These are phyloP conservation scores for Xylaria bambusicola DNA, from an alignment of 495 filamentous ascomycete species.

Conservation along the genomic window DNA sequence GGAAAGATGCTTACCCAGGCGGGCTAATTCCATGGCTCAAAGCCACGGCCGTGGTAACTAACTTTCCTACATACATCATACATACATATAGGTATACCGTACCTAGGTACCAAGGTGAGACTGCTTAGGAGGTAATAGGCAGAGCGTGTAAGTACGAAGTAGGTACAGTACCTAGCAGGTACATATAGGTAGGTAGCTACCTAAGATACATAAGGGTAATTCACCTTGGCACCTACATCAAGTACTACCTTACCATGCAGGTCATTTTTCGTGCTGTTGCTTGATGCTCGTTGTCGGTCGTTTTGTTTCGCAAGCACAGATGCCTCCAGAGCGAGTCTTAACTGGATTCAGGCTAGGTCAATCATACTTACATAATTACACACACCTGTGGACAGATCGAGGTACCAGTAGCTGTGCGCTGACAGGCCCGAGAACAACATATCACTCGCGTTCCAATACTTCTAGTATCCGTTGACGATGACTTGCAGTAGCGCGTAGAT, in stretches of 20 bases:
- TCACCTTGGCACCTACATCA: no score
- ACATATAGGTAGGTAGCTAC: no score
- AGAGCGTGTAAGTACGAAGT: no score
- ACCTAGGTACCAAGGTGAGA: no score
- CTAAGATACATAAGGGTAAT: no score
- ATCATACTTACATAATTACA: neutral
- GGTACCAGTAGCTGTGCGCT: no score
- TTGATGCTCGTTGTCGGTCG: neutral
- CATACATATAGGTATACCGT: neutral
- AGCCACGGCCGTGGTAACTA: neutral
- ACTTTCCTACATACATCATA: neutral
- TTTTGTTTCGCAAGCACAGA: neutral
- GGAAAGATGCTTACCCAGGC: neutral
- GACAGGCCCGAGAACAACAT: neutral
- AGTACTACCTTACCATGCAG: no score
- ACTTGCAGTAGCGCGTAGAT: conserved; percentile 19
- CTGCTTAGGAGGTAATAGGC: no score
- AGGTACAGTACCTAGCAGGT: no score
- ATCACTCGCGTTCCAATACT: neutral
- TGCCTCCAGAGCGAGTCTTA: conserved; percentile 5
- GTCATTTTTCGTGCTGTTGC: neutral
- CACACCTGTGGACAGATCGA: neutral
- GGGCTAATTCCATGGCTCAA: neutral
- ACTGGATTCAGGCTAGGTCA: neutral
- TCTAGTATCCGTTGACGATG: conserved; percentile 9